phyloP scores from a whole-genome alignment of 768 basidiomycete genomes.

The Boletus fagicola region DNA sequence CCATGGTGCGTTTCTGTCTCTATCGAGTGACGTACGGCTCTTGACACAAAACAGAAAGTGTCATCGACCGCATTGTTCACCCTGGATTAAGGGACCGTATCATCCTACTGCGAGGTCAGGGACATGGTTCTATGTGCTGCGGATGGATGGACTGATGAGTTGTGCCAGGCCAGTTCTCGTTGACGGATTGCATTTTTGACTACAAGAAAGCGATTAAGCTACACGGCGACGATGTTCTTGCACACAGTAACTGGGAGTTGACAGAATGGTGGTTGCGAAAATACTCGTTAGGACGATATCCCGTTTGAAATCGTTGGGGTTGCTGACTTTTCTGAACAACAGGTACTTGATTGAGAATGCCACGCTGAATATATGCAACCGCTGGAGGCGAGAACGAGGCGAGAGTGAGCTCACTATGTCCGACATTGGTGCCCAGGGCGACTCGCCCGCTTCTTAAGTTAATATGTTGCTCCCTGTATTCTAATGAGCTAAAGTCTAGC shows the following conservation, averaged over 20 bases:
- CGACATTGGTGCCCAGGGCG: constrained; percentile 45
- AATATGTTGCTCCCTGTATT: constrained; percentile 7
- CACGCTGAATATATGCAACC: constrained; percentile 70
- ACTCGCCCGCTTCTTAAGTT: constrained; percentile 27
- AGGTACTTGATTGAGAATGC: constrained; percentile 80
- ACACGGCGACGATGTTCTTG: constrained; percentile 91
- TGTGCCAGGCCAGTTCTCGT: constrained; percentile 64
- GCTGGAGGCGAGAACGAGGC: constrained; percentile 85
- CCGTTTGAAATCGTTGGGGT: not conserved
- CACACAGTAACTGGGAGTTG: constrained; percentile 88
- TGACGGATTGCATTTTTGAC: constrained; percentile 77
- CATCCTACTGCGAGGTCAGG: constrained; percentile 77
- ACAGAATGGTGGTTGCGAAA: constrained; percentile 78
- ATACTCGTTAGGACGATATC: constrained; percentile 55
- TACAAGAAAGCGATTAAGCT: constrained; percentile 67
- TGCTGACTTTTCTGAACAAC: constrained; percentile 3
- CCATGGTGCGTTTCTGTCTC: constrained; percentile 56
- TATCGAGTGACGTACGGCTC: not conserved
- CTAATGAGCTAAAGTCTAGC: constrained; percentile 1
- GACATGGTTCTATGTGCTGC: constrained; percentile 17
- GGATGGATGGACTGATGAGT: constrained; percentile 6
- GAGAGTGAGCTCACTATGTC: constrained; percentile 64
- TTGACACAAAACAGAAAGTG: constrained; percentile 57
- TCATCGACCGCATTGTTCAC: constrained; percentile 88
- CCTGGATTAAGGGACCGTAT: constrained; percentile 88